Evolutionary conservation across 192 early-diverging fungal genomes (phyloP).

Genomic region (Podila horticola): DNA sequence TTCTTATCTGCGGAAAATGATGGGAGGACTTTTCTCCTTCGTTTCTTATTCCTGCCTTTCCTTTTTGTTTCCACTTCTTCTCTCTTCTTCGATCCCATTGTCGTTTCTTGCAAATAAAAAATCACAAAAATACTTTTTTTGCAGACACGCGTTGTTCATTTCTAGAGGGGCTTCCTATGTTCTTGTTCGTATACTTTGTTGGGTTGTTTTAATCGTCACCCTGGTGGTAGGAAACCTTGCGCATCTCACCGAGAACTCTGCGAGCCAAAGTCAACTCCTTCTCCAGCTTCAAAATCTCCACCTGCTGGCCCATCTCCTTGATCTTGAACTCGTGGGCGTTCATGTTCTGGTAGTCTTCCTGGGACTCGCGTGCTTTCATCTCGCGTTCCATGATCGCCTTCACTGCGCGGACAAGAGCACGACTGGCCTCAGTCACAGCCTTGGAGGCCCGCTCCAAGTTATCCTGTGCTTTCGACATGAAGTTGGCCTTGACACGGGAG

Average conservation of each 20-base stretch:
- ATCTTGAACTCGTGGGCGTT: constrained; percentile 94
- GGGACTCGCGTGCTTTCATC: constrained; percentile 67
- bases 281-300: constrained; percentile 95
- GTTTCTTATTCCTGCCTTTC: no score
- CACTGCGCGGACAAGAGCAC: constrained; percentile 93
- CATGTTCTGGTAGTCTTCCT: constrained; percentile 77
- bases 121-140: no score
- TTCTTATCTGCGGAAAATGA: no score
- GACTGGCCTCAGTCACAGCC: constrained; percentile 91
- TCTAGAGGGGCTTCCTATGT: no score
- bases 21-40: no score
- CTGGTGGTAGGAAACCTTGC: constrained; percentile 83
- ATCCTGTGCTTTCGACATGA: constrained; percentile 93
- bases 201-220: constrained; percentile 63
- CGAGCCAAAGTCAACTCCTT: constrained; percentile 89
- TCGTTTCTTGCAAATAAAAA: constrained; percentile 64
- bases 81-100: no score
- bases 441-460: constrained; percentile 93
- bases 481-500: constrained; percentile 92
- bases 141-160: no score
- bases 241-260: constrained; percentile 91
- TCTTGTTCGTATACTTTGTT: constrained; percentile 70
- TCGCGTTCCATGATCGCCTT: constrained; percentile 84
- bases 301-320: constrained; percentile 98
- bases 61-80: no score